Percentiles rank a stretch among this genome's conserved stretches.
These are phyloP conservation scores for Solanum boliviense DNA, from an alignment of 257 asterid species.

Conservation along the genomic window DNA sequence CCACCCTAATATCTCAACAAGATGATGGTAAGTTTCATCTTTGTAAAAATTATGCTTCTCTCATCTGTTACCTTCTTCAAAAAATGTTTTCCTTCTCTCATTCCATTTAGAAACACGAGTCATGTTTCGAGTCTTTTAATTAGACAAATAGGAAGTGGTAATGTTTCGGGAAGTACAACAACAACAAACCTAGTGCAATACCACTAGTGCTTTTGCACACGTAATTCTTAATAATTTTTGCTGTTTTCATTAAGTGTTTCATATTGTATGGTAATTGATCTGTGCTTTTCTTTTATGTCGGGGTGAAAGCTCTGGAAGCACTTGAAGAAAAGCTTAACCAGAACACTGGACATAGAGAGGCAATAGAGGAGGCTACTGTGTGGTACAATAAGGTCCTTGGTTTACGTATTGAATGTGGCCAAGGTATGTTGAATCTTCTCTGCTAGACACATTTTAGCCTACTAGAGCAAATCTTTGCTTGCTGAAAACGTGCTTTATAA, in stretches of 20 bases:
- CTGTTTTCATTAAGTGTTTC: not conserved
- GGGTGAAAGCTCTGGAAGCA: slow-evolving; percentile 36
- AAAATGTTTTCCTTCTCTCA: not conserved
- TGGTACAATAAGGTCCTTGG: slow-evolving; percentile 90
- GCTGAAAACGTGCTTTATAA: not conserved
- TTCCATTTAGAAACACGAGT: not conserved
- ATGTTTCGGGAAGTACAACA: not conserved
- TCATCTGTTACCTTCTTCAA: not conserved
- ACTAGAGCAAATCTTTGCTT: not conserved
- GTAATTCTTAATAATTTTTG: not conserved
- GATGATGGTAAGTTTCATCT: slow-evolving; percentile 44
- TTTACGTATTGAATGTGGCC: slow-evolving; percentile 72
- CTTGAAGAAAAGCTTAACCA: slow-evolving; percentile 40
- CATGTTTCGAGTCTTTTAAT: not conserved
- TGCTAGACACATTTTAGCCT: not conserved
- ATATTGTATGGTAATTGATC: not conserved
- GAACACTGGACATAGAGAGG: slow-evolving; percentile 39
- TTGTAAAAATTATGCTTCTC: not conserved
- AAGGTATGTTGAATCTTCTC: slow-evolving; percentile 29
- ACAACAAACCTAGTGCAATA: not conserved
- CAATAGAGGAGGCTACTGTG: slow-evolving; percentile 66
- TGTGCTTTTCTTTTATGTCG: not conserved
- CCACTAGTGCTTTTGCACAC: not conserved
- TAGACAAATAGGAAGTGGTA: not conserved
- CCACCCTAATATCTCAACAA: slow-evolving; percentile 62